Conservation (phyloP, 2,329 filamentous ascomycete species). For the Parascedosporium putredinis region DNA sequence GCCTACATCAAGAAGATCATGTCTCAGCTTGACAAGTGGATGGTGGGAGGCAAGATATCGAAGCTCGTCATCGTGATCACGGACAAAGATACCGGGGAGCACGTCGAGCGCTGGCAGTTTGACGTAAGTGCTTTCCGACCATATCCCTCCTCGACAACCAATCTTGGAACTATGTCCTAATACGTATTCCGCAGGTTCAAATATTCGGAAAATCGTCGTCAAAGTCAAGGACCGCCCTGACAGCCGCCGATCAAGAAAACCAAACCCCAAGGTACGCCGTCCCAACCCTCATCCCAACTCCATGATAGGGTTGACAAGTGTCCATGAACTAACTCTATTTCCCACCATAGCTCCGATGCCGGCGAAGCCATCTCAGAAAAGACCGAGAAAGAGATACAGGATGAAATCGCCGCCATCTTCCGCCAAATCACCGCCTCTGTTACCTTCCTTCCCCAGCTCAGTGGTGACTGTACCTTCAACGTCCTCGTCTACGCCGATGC, state of each 20-base stretch:
- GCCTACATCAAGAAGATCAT: slow-evolving; percentile 99
- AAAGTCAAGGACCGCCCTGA: slow-evolving; percentile 39
- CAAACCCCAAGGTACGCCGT: slow-evolving; percentile 35
- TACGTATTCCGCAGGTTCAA: slow-evolving; percentile 20
- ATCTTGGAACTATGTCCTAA: slow-evolving; percentile 8
- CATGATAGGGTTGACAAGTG: background rate
- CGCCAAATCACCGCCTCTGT: slow-evolving; percentile 96
- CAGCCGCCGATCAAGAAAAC: slow-evolving; percentile 60
- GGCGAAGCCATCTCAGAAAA: slow-evolving; percentile 48
- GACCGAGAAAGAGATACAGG: slow-evolving; percentile 86
- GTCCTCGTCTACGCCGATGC: slow-evolving; percentile 96
- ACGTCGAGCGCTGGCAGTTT: slow-evolving; percentile 97
- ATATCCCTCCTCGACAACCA: slow-evolving; percentile 8
- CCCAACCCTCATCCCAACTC: background rate
- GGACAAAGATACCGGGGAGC: slow-evolving; percentile 91
- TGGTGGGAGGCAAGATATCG: slow-evolving; percentile 92
- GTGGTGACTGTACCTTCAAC: slow-evolving; percentile 96
- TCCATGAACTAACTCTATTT: background rate
- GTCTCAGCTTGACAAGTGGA: slow-evolving; percentile 95
- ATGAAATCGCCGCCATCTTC: slow-evolving; percentile 93
- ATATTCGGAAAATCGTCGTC: slow-evolving; percentile 38
- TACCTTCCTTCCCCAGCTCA: slow-evolving; percentile 88
- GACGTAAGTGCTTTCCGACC: slow-evolving; percentile 47
- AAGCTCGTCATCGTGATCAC: slow-evolving; percentile 96
- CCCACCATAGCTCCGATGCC: background rate